Evolutionary conservation across 1,284 basidiomycete species (phyloP), one percentile per base, ranked within the genome.

Genomic region (Cystobasidium pallidum): DNA sequence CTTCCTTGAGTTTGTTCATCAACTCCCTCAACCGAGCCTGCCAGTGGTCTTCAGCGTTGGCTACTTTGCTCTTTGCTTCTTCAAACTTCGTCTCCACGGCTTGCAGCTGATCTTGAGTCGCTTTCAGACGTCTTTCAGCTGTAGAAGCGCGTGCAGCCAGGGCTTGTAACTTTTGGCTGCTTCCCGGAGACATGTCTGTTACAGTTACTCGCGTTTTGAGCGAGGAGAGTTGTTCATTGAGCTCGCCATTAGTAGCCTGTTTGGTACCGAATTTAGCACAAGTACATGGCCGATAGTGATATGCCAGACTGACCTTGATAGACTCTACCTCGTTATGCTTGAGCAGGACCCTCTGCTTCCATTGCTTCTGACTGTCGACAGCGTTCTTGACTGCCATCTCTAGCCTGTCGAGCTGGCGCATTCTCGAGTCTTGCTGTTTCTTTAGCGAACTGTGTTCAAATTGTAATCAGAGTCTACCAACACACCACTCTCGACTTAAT

Each of bases 371-470:
- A 30, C 88, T 87, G 71, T 95, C 90, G 0, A 89, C 88, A 73
- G 92, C 88, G 24, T 86, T 86, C 84, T 92, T 95, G 70, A 98
- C 86, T 62, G 91, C 89, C 15, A 84, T 83, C 81, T 99, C 95
- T 78, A 98, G 94, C 78, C 90, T 91, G 82, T 99, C 95, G 70
- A 99, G 86, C 80, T 95, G 91, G 75, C 88, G 89, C 90, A 93
- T 94, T 73, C 92, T 88, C 55, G 85, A 82, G 75, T 98, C 95
- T 49, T 97, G 86, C 79, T 94, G 91, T 77, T 90, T 90, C 79
- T 90, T 88, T 83, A 99, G 87, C 15, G 90, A 87, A 24, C 83
- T 86, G 76, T 8, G 66, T n/a, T n/a, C n/a, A n/a, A n/a, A n/a
- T n/a, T n/a, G 55, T 21, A 41, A 54, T 11, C 3, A 32, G n/a